phyloP scores from a whole-genome alignment of 1,284 basidiomycete species.

The Quambalaria eucalypti region DNA sequence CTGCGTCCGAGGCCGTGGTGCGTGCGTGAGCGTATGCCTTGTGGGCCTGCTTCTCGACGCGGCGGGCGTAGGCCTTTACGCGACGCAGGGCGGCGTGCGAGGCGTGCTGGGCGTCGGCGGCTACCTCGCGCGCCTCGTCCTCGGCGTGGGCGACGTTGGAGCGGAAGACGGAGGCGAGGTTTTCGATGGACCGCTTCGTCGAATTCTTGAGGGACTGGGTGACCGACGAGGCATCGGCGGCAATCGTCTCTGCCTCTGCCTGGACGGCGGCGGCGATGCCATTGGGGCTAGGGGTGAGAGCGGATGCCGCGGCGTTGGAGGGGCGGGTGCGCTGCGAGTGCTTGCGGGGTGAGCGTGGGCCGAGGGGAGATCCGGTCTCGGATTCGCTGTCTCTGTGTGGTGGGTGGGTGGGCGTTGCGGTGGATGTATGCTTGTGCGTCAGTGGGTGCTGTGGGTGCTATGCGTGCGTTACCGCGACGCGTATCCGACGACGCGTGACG shows the following conservation, averaged over 20 bases:
- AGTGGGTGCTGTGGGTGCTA: too few species aligned
- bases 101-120: constrained; percentile 16
- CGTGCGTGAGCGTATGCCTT: constrained; percentile 18
- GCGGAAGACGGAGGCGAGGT: constrained; percentile 22
- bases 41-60: constrained; percentile 16
- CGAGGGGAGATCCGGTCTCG: constrained; percentile 29
- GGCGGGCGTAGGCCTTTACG: constrained; percentile 13
- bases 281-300: background rate
- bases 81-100: constrained; percentile 1
- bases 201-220: background rate
- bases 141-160: constrained; percentile 15
- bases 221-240: background rate
- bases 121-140: constrained; percentile 24
- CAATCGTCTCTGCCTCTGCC: constrained; percentile 11
- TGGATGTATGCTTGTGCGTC: too few species aligned
- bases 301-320: background rate
- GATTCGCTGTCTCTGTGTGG: background rate
- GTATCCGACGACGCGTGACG: too few species aligned
- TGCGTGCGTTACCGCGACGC: too few species aligned
- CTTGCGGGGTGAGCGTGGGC: constrained; percentile 33
- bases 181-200: constrained; percentile 24
- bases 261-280: background rate
- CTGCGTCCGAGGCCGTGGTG: constrained; percentile 23
- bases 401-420: too few species aligned
- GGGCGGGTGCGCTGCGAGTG: constrained; percentile 11